phyloP scores from a whole-genome alignment of 2,329 filamentous ascomycete genomes.

The Penicillium sp. region DNA sequence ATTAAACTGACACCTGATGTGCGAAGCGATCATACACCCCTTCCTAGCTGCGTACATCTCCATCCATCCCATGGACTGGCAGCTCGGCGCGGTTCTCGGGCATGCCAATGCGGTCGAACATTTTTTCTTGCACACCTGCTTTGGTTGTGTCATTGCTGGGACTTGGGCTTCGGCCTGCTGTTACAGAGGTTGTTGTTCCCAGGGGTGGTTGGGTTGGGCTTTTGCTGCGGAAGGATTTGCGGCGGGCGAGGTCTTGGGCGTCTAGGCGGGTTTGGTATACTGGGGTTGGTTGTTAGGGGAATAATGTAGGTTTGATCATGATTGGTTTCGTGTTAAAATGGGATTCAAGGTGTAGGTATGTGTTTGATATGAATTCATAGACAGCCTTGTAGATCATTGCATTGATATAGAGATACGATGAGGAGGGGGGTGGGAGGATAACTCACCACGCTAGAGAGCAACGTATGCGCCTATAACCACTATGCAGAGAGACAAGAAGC shows the following conservation, averaged over 20 bases:
- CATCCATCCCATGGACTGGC: constrained; percentile 15
- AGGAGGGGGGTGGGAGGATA: background rate
- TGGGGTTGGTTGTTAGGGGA: constrained; percentile 12
- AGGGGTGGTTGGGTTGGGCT: background rate
- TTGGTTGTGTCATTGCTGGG: background rate
- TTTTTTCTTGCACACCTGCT: constrained; percentile 28
- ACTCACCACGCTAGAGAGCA: constrained; percentile 37
- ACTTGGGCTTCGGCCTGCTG: constrained; percentile 1
- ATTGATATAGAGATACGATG: background rate
- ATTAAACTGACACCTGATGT: background rate
- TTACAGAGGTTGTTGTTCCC: constrained; percentile 5
- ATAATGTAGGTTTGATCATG: no score
- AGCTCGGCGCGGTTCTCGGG: constrained; percentile 16
- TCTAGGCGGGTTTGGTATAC: constrained; percentile 26
- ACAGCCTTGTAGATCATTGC: background rate
- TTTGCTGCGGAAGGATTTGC: constrained; percentile 30
- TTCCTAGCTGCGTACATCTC: background rate
- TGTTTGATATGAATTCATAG: background rate
- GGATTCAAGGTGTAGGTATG: background rate
- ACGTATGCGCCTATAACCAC: constrained; percentile 38
- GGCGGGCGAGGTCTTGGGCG: constrained; percentile 34
- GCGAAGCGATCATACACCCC: background rate
- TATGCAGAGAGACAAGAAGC: constrained; percentile 36
- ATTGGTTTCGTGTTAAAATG: background rate
- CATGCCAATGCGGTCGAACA: constrained; percentile 20